Evolutionary conservation across 192 early-diverging fungal species (phyloP), one percentile per base, ranked within the genome.

Genomic region (Coemansia aciculifera): DNA sequence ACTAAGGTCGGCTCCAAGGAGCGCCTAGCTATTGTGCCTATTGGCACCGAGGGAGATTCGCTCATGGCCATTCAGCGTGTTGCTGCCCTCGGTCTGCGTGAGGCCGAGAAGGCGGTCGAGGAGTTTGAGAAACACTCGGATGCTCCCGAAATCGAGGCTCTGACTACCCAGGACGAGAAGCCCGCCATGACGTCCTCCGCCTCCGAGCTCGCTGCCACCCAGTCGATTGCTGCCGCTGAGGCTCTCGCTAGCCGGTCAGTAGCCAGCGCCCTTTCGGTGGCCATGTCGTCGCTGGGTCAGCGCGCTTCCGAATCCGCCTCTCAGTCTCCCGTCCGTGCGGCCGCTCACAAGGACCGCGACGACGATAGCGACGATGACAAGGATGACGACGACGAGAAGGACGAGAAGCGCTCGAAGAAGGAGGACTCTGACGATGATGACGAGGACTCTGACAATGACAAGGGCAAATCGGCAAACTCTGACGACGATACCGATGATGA

Each of bases 61-160:
- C 32, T 81, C 24, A 38, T 39, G 15, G 78, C 73, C 0, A 63
- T 81, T 43, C 73, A 81, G 69, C 78, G 78, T 8, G 36, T 74
- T 32, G 78, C 78, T 6, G 78, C 67, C 0, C n/a, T 69, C 3
- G 78, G 78, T 29, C 36, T 81, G 66, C 66, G 64, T 40, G 70
- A 75, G 64, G 73, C 78, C 3, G 67, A 81, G 64, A 68, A 68
- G 59, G 78, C 78, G 3, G 64, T 68, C 24, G 15, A 62, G 54
- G 73, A 81, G 36, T 72, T 68, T 37, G 78, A 80, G 48, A 29
- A 49, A 61, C 42, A 80, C 63, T 72, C 73, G 24, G 73, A 71
- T 39, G 59, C 61, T 8, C 56, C 27, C 39, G 66, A 37, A 21
- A 59, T 75, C 6, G 72, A 71, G 65, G 15, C 73, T 6, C 65